Base-by-base conservation (phyloP, 306 rosid genomes). In the Inga leiocalycina region DNA sequence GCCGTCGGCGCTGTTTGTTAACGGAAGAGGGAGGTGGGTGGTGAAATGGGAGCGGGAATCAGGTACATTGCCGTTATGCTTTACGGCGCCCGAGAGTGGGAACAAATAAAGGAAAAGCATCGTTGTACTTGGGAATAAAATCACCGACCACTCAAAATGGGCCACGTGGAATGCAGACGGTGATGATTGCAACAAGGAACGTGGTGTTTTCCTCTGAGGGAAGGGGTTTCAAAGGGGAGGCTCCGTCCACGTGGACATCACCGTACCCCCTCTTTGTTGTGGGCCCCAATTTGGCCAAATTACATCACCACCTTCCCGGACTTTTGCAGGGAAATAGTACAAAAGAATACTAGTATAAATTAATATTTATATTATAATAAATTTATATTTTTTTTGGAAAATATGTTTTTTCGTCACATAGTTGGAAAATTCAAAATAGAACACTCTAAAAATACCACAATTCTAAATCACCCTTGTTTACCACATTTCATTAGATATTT, bases 101-200 rank as follows among this genome's bases (percentile, higher is more conserved):
- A 72, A 45, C 59, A 27, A 72, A 45, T 72, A 45, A 19, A 19
- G n/a, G 52, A 13, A 19, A 14, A 45, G 4, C 65, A 45, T 32
- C 34, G 34, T 32, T 32, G 34, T 32, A 32, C 10, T 37, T 37
- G 41, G 41, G 19, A 12, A 71, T 54, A 64, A 68, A 76, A 76
- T 71, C 87, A 82, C 75, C 39, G 20, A 34, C 91, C 84, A 54
- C 49, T 77, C 0, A 76, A 39, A 37, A 41, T 14, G 48, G 73
- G 89, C 80, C 89, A 87, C 85, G 90, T 90, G 89, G 93, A 73
- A 11, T 0, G 20, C 79, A 57, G 88, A 79, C 65, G 46, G 71
- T 79, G 71, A 82, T 78, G 68, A 81, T 73, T 22, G 76, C 22
- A 71, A 71, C 24, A 72, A 82, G 4, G 81, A 45, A 35, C 39